Evolutionary conservation across 805 yeast genomes (phyloP), one percentile per base, ranked within the genome.

Genomic region (Cyberlindnera amylophila): DNA sequence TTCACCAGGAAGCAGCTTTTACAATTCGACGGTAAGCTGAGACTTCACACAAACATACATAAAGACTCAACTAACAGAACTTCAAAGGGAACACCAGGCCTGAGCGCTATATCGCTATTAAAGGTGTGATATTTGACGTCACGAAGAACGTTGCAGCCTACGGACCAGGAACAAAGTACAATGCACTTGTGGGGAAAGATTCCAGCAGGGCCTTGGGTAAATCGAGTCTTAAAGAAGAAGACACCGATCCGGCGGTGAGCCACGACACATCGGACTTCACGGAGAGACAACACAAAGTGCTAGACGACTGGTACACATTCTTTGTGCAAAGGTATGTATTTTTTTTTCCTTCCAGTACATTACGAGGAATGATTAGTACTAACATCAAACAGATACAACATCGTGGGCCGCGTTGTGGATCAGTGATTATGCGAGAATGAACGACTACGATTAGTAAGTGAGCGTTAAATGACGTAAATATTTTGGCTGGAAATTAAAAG

Each of bases 81-180:
- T 13, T 5, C 23, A 17, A 26, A 66, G 79, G 79, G 6, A 64
- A 63, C 9, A 57, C 66, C 39, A 47, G 58, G 14, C 65, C 70
- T 7, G 63, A 72, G 45, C 72, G 85, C 50, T 87, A 80, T 61
- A 83, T 87, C 15, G 93, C 80, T 7, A 81, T 87, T 53, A 79
- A 81, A 47, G 93, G 95, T 16, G 71, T 70, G 2, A 77, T 88
- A 10, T 88, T 86, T 59, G 96, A 87, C 55, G 96, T 88, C 9
- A 74, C 86, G 0, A 58, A 66, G 35, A 87, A 86, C 55, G 52
- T 60, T 11, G 76, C 73, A 13, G 81, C 81, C 31, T 87, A 87
- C 58, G 96, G 95, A 0, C 82, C 82, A 3, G 90, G 89, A 0
- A 75, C 78, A 46, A 79, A 82, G 17, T 88, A 87, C 62, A 80